These are phyloP conservation scores for Coprinellus aureogranulatus DNA, from an alignment of 768 basidiomycete genomes.

Conservation along the genomic window DNA sequence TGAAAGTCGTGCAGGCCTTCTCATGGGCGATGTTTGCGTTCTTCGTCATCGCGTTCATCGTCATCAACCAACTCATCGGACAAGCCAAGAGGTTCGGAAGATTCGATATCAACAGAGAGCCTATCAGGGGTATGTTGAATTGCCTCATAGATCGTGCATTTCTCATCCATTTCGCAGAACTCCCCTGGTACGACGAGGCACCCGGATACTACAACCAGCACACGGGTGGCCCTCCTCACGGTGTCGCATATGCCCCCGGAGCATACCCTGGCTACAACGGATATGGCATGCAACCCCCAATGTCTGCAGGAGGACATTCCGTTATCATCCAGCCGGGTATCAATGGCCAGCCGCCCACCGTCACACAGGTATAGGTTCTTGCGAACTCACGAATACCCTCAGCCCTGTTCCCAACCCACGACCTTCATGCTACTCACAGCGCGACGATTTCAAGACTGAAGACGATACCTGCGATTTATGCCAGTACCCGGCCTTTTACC, in stretches of 20 bases:
- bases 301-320: constrained; percentile 44
- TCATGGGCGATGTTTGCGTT: constrained; percentile 70
- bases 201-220: constrained; percentile 58
- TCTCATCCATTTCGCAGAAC: constrained; percentile 38
- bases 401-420: too few relatives aligned
- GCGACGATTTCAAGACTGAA: too few relatives aligned
- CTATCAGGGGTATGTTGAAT: constrained; percentile 48
- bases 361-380: constrained; percentile 47
- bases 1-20: constrained; percentile 76
- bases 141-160: too few relatives aligned
- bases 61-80: constrained; percentile 56
- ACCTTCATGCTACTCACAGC: too few relatives aligned
- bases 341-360: constrained; percentile 57
- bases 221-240: constrained; percentile 24
- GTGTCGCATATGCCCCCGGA: constrained; percentile 20
- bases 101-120: constrained; percentile 55
- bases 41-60: constrained; percentile 45
- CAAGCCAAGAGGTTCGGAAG: constrained; percentile 55
- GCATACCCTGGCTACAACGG: constrained; percentile 28
- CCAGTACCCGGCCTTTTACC: too few relatives aligned
- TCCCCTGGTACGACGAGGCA: constrained; percentile 75
- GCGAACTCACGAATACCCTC: too few relatives aligned
- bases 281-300: constrained; percentile 16
- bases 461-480: too few relatives aligned
- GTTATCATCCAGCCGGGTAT: constrained; percentile 66